Evolutionary conservation across 2,329 filamentous ascomycete genomes (phyloP), one percentile per base, ranked within the genome.

Genomic region (Diaporthe citri): DNA sequence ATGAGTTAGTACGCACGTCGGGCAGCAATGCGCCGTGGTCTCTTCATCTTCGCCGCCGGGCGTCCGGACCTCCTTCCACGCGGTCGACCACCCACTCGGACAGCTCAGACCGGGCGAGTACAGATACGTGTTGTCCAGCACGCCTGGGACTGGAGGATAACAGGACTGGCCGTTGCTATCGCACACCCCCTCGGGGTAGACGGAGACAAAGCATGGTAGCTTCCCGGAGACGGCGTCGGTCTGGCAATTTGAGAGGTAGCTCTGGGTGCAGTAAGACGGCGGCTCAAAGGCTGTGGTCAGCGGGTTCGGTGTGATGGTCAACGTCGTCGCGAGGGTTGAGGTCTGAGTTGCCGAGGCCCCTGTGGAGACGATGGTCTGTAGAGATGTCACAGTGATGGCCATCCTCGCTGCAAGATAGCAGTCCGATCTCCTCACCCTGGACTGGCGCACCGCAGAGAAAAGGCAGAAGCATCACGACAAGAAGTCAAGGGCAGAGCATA

Each of bases 21-120:
- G 74, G 52, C 74, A 75, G 62, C 74, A 75, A 28, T 73, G 74
- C n/a, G 70, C 74, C 22, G 74, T 73, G 39, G 70, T 75, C 41
- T 75, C 74, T 1, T 73, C 74, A 22, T 66, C 31, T 10, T 64
- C 60, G 8, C 72, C 72, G 5, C 43, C 22, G 17, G 70, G 74
- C 9, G 70, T 75, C 28, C 71, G 52, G 25, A 73, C 70, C 28
- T 70, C 74, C 62, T 75, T 41, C 70, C 51, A 75, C 36, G 70
- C 74, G 8, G 74, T 75, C 9, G 74, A 69, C 74, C 74, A 75
- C 1, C 70, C 74, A 22, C 60, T 73, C 3, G 74, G 74, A 39
- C 70, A 75, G 51, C 60, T 59, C 39, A 75, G 39, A 1, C 74
- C 74, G 1, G 74, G 74, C 2, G 74, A 75, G 74, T 75, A 75